Conservation (phyloP, 768 basidiomycete species). For the Mycena maculata region DNA sequence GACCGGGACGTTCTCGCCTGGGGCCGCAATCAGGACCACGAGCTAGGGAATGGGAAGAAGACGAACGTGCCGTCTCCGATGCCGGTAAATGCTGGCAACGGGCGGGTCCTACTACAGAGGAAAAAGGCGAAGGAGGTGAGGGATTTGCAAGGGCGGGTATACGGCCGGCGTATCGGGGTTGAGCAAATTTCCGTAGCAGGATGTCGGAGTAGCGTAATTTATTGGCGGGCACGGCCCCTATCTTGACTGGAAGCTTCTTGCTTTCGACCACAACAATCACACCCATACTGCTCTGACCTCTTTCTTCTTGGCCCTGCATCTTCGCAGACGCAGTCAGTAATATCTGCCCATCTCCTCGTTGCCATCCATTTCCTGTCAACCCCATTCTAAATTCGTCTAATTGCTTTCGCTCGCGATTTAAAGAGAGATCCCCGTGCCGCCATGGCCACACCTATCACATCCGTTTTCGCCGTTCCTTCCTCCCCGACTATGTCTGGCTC, state of each 20-base stretch:
- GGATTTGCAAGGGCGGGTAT: slow-evolving; percentile 70
- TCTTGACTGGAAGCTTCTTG: background rate
- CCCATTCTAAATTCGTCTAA: slow-evolving; percentile 26
- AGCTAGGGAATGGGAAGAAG: slow-evolving; percentile 81
- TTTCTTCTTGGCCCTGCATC: slow-evolving; percentile 28
- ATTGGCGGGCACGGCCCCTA: slow-evolving; percentile 58
- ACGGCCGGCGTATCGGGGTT: slow-evolving; percentile 69
- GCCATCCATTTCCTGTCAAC: slow-evolving; percentile 20
- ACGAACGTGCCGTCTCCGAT: slow-evolving; percentile 67
- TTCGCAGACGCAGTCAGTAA: background rate
- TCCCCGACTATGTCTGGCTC: slow-evolving; percentile 42
- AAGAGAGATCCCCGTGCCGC: slow-evolving; percentile 10
- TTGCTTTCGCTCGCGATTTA: slow-evolving; percentile 8
- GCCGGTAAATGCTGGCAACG: slow-evolving; percentile 61
- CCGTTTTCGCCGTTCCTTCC: slow-evolving; percentile 36
- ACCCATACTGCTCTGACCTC: slow-evolving; percentile 22
- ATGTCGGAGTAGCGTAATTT: slow-evolving; percentile 72
- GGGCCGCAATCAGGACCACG: slow-evolving; percentile 80
- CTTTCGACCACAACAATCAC: slow-evolving; percentile 23
- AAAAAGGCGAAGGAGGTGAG: slow-evolving; percentile 63
- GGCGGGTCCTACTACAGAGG: slow-evolving; percentile 67
- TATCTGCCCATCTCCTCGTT: slow-evolving; percentile 20
- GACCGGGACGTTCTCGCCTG: slow-evolving; percentile 78
- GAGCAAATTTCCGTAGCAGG: slow-evolving; percentile 75
- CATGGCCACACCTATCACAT: slow-evolving; percentile 28